A percentile compares a stretch with the other conserved stretches of the same genome.
phyloP scores from a whole-genome alignment of 2,329 filamentous ascomycete species.

The Nannizziopsis barbatae region DNA sequence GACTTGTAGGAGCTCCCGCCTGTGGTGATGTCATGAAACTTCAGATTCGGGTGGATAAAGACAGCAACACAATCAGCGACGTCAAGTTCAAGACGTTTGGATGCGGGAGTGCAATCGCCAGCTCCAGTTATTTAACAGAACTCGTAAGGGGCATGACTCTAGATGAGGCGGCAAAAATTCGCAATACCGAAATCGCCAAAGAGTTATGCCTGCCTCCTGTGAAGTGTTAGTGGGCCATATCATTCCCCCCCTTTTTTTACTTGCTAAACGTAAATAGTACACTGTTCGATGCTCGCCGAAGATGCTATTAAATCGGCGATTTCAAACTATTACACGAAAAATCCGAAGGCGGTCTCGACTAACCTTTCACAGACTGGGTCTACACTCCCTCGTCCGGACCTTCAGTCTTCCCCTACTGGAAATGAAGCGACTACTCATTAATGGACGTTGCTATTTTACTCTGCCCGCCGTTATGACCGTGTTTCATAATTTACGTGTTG shows the following conservation, averaged over 20 bases:
- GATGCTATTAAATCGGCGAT: slow-evolving; percentile 90
- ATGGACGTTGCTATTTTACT: too few relatives aligned
- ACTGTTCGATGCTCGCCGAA: slow-evolving; percentile 87
- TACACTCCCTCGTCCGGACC: slow-evolving; percentile 54
- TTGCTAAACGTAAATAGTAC: slow-evolving; percentile 43
- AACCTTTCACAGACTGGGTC: slow-evolving; percentile 65
- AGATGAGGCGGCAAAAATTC: slow-evolving; percentile 82
- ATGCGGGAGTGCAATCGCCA: slow-evolving; percentile 88
- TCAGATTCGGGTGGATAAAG: slow-evolving; percentile 82
- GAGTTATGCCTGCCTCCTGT: slow-evolving; percentile 83
- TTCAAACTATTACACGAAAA: slow-evolving; percentile 83
- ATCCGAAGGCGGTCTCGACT: slow-evolving; percentile 62
- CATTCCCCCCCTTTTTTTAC: neutral
- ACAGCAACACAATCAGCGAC: slow-evolving; percentile 78
- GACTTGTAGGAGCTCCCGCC: slow-evolving; percentile 80
- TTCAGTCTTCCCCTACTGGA: slow-evolving; percentile 25
- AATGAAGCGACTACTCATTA: neutral
- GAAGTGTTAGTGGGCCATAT: slow-evolving; percentile 52
- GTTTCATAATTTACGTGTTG: too few relatives aligned
- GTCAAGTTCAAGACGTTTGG: slow-evolving; percentile 99
- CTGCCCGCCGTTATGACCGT: too few relatives aligned
- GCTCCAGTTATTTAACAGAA: slow-evolving; percentile 87
- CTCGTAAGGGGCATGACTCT: slow-evolving; percentile 91
- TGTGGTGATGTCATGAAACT: slow-evolving; percentile 92
- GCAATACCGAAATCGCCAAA: slow-evolving; percentile 97